Conservation (phyloP, 176 grass and related monocot species). For the Saccharum officinarum region DNA sequence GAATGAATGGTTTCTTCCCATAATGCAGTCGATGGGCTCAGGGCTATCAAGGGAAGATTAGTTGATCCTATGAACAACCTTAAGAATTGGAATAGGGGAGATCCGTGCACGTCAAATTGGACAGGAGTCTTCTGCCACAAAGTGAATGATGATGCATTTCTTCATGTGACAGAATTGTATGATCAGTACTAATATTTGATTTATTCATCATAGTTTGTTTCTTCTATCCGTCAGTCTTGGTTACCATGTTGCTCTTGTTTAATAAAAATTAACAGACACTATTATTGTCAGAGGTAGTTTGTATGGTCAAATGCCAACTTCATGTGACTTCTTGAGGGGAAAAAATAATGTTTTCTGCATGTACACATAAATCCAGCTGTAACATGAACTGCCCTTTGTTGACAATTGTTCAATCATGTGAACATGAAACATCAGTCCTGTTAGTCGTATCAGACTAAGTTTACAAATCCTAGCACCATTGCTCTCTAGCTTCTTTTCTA, state of each 20-base stretch:
- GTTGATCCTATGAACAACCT: constrained; percentile 55
- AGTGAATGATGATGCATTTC: constrained; percentile 56
- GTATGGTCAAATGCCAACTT: neutral
- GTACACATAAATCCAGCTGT: neutral
- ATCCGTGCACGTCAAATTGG: constrained; percentile 91
- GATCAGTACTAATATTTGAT: constrained; percentile 27
- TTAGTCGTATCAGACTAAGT: neutral
- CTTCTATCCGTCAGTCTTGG: neutral
- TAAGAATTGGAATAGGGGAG: constrained; percentile 71
- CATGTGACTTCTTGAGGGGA: neutral
- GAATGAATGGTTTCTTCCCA: neutral
- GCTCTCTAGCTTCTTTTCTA: neutral
- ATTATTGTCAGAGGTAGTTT: neutral
- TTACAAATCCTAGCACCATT: neutral
- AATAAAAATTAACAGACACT: neutral
- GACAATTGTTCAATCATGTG: neutral
- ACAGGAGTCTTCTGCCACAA: constrained; percentile 70
- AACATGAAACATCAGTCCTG: neutral
- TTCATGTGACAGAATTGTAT: constrained; percentile 86
- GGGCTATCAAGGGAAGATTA: constrained; percentile 44
- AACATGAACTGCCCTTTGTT: neutral
- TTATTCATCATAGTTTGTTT: constrained; percentile 27
- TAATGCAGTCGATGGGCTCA: constrained; percentile 43
- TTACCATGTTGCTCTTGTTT: neutral
- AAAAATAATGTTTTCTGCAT: constrained; percentile 5